phyloP scores from a whole-genome alignment of 257 asterid genomes.

The Apocynum venetum region DNA sequence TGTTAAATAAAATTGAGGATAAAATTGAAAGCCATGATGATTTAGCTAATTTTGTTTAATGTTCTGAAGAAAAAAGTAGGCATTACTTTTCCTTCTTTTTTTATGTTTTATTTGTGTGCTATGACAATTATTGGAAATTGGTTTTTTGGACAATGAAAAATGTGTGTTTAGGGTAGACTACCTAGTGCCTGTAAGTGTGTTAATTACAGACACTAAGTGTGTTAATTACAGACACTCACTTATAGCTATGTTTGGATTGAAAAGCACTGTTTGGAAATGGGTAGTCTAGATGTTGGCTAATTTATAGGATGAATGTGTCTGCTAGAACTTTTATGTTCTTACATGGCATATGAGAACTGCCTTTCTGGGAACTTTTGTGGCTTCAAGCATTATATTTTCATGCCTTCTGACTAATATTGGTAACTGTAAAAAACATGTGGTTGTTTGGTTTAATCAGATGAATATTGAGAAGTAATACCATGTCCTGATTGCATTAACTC shows the following conservation, averaged over 20 bases:
- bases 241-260: neutral
- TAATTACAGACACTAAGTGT: too few relatives aligned
- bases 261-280: neutral
- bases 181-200: too few relatives aligned
- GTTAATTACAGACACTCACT: too few relatives aligned
- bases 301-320: neutral
- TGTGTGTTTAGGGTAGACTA: too few relatives aligned
- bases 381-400: neutral
- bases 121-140: neutral
- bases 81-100: neutral
- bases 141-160: too few relatives aligned
- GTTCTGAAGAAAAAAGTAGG: constrained; percentile 70
- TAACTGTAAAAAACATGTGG: neutral
- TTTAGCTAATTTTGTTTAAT: constrained; percentile 66
- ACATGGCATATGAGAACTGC: neutral
- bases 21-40: constrained; percentile 68
- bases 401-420: neutral
- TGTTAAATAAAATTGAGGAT: constrained; percentile 32
- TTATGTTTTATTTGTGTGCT: neutral
- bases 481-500: constrained; percentile 7
- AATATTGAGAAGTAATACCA: neutral
- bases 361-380: neutral
- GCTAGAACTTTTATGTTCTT: neutral
- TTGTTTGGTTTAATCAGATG: neutral
- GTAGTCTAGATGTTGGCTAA: neutral